Conservation (phyloP, 169 alveolate species). For the Plasmodium vivax region DNA sequence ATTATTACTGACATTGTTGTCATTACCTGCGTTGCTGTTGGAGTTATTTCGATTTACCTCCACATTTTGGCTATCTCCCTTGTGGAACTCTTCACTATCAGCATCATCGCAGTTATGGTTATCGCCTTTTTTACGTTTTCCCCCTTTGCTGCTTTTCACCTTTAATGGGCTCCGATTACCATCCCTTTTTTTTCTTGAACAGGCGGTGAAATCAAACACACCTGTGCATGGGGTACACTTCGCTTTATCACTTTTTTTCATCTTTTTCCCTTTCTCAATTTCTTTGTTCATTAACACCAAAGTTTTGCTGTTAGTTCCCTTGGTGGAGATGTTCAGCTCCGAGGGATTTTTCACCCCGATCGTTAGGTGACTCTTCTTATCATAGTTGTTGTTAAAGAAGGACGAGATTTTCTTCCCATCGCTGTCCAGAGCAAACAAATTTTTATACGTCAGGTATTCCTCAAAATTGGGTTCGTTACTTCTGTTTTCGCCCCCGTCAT, state of each 20-base stretch:
- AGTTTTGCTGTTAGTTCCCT: slow-evolving; percentile 26
- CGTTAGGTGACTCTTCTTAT: neutral
- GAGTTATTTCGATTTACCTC: neutral
- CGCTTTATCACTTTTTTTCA: neutral
- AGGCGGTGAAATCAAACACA: neutral
- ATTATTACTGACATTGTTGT: neutral
- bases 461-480: slow-evolving; percentile 5
- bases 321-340: slow-evolving; percentile 20
- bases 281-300: slow-evolving; percentile 12
- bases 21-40: neutral
- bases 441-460: slow-evolving; percentile 63
- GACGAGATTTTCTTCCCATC: slow-evolving; percentile 29
- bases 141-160: neutral
- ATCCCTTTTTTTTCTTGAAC: neutral
- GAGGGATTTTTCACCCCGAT: neutral
- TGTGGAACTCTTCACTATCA: neutral
- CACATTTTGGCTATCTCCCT: neutral
- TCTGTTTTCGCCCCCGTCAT: neutral
- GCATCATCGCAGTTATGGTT: neutral
- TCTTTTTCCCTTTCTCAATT: slow-evolving; percentile 10
- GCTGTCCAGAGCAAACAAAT: slow-evolving; percentile 37
- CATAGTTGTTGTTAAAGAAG: slow-evolving; percentile 32
- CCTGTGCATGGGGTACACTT: neutral
- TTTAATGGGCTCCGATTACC: neutral
- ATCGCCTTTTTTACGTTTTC: neutral